Conservation (phyloP, 371 early-diverging fungal genomes). For the Rhizopus arrhizus region DNA sequence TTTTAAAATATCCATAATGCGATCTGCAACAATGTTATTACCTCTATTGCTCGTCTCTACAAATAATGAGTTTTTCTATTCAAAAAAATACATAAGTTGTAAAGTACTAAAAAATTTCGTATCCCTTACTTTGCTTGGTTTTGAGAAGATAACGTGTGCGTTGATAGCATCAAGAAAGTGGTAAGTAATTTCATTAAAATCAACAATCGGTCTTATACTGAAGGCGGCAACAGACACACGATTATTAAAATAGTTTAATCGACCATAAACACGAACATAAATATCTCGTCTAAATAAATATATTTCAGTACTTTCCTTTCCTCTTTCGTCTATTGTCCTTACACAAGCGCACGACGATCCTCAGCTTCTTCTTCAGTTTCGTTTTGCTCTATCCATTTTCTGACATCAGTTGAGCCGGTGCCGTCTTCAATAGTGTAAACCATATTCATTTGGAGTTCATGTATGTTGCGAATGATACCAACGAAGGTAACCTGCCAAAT, state of each 20-base stretch:
- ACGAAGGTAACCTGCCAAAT: conserved; percentile 58
- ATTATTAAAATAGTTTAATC: conserved; percentile 61
- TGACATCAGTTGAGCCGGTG: conserved; percentile 72
- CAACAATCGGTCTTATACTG: conserved; percentile 61
- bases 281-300: conserved; percentile 41
- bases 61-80: not conserved
- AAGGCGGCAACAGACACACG: conserved; percentile 56
- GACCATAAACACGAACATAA: conserved; percentile 73
- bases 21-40: not conserved
- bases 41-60: not conserved
- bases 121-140: conserved; percentile 23
- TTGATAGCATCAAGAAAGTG: conserved; percentile 70
- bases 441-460: conserved; percentile 55
- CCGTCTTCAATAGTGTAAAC: conserved; percentile 79
- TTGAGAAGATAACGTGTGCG: conserved; percentile 59
- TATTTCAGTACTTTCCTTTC: not conserved
- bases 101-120: too few relatives aligned
- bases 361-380: conserved; percentile 39
- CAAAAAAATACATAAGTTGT: not conserved
- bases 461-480: conserved; percentile 62
- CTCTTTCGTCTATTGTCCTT: conserved; percentile 5
- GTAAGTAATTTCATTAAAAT: conserved; percentile 76
- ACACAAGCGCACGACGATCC: conserved; percentile 24
- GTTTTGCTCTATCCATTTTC: conserved; percentile 59
- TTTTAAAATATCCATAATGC: conserved; percentile 2